A percentile compares a stretch with the other conserved stretches of the same genome.
phyloP scores from a whole-genome alignment of 129 eudicot genomes.

The Chrysanthemum lavandulifolium region DNA sequence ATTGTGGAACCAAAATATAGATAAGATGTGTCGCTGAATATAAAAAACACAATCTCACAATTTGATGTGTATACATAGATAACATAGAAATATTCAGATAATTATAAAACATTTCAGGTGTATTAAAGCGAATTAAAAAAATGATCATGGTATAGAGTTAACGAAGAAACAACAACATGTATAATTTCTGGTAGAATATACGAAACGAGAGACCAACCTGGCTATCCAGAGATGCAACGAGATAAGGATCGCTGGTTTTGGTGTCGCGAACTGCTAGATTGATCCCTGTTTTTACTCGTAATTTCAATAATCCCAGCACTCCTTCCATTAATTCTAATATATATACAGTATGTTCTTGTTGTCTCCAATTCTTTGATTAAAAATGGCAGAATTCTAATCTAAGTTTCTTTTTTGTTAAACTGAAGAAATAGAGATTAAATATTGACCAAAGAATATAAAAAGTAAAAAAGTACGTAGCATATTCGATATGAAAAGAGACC shows the following conservation, averaged over 20 bases:
- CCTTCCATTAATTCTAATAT: conserved; percentile 35
- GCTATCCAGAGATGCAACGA: conserved; percentile 37
- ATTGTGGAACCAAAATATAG: not conserved
- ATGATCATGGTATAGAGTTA: not conserved
- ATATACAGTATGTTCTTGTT: not conserved
- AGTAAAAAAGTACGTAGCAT: too few species aligned
- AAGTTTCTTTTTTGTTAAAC: conserved; percentile 6
- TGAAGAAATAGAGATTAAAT: not conserved
- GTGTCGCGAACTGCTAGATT: conserved; percentile 63
- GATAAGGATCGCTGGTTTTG: conserved; percentile 61
- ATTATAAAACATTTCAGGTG: not conserved
- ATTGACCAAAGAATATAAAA: conserved; percentile 14
- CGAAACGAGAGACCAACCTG: conserved; percentile 29
- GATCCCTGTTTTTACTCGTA: conserved; percentile 49
- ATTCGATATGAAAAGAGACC: conserved; percentile 6
- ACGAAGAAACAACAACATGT: not conserved
- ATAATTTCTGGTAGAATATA: not conserved
- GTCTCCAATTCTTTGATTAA: not conserved
- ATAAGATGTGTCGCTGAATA: not conserved
- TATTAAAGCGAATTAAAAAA: too few species aligned
- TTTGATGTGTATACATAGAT: not conserved
- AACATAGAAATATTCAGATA: not conserved
- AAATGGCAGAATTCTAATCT: not conserved
- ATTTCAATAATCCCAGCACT: conserved; percentile 42
- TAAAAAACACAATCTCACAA: too few species aligned